Conservation (phyloP, 208 protist genomes). For the Trypanosoma theileri region DNA sequence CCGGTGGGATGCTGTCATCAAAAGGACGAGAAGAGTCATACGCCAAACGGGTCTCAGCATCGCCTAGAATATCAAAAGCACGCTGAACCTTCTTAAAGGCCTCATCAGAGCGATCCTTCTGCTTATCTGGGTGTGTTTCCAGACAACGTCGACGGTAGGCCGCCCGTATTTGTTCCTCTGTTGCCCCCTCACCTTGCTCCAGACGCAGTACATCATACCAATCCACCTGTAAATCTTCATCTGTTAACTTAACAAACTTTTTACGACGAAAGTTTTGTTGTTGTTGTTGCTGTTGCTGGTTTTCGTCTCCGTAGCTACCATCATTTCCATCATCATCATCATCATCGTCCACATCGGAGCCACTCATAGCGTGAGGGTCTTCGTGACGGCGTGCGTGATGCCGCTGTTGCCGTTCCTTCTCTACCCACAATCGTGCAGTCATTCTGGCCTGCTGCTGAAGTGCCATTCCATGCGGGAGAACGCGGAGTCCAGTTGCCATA, state of each 20-base stretch:
- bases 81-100: conserved; percentile 93
- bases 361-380: conserved; percentile 40
- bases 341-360: conserved; percentile 21
- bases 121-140: conserved; percentile 96
- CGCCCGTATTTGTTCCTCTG: conserved; percentile 68
- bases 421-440: conserved; percentile 38
- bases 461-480: conserved; percentile 38
- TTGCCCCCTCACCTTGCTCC: conserved; percentile 54
- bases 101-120: conserved; percentile 78
- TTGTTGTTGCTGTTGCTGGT: background rate
- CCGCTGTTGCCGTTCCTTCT: conserved; percentile 34
- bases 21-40: conserved; percentile 96
- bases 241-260: conserved; percentile 74
- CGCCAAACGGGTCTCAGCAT: conserved; percentile 80
- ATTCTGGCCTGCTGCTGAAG: conserved; percentile 45
- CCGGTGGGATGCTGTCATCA: conserved; percentile 91
- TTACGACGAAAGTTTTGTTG: conserved; percentile 40
- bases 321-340: conserved; percentile 26
- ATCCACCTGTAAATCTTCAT: conserved; percentile 77
- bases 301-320: conserved; percentile 23
- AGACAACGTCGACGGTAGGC: conserved; percentile 93
- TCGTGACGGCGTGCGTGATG: conserved; percentile 32
- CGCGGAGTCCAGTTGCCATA: conserved; percentile 4
- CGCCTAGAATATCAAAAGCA: conserved; percentile 94
- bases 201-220: conserved; percentile 88